Base-by-base conservation (phyloP, 495 filamentous ascomycete genomes). In the Penicillium diatomitis region DNA sequence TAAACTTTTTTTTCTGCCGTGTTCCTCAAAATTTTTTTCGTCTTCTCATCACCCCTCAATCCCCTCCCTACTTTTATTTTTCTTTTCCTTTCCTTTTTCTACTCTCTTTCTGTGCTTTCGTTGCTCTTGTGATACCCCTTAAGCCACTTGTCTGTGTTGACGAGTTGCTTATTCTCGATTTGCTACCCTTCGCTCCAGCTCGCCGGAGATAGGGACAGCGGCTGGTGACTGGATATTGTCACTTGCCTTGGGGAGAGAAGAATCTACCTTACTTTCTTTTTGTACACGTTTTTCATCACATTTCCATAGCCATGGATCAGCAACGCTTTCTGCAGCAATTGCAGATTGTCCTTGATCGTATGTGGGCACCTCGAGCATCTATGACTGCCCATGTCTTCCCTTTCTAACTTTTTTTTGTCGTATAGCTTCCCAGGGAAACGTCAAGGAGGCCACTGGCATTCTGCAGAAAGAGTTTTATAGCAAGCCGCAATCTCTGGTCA, bases 381-480 rank as follows among this genome's bases (percentile, higher is more conserved):
- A 9, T 44, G 41, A 30, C 12, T 32, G 31, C 7, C 34, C n/a
- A 9, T 27, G 3, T 43, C 40, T 9, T 37, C 34, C 11, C n/a
- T 32, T 30, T 42, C 55, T 54, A 49, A 57, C 45, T 52, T 42
- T 49, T 46, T 45, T 44, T 30, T 48, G 28, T 47, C 38, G 36
- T 60, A 27, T 50, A 68, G 68, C 67, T 49, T 57, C 70, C 58
- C 64, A 76, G 65, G 63, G 61, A 43, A 67, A 70, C 55, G 82
- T 98, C 61, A 96, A 96, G 75, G 79, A 84, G 46, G 89, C 89
- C 33, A 98, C 92, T n/a, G 79, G 83, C 8, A 79, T 85, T 52
- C 79, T 98, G 42, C 90, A 90, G 67, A 88, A 91, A 61, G 86
- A 87, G 58, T 96, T 86, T 75, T 97, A 92, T 69, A 81, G 81